These are phyloP conservation scores for Aspergillus fijiensis DNA, from an alignment of 2,329 filamentous ascomycete species.

Conservation along the genomic window DNA sequence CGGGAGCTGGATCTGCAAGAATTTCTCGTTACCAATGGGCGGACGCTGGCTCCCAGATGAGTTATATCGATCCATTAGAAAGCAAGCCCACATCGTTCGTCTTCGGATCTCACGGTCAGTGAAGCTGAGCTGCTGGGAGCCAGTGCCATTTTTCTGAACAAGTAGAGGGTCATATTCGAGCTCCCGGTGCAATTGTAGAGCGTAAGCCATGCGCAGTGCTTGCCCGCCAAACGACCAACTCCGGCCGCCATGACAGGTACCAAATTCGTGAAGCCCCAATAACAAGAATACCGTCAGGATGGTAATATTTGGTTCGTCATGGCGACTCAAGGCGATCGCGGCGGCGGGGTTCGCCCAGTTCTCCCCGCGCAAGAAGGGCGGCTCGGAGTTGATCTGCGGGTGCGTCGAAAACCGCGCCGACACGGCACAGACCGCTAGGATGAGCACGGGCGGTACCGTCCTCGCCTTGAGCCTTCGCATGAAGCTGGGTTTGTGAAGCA, in stretches of 20 bases:
- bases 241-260: conserved; percentile 90
- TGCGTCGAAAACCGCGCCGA: conserved; percentile 94
- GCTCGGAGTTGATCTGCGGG: conserved; percentile 71
- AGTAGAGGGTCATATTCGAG: conserved; percentile 73
- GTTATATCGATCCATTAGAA: conserved; percentile 96
- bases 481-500: conserved; percentile 95
- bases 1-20: conserved; percentile 83
- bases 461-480: conserved; percentile 78
- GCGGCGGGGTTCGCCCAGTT: conserved; percentile 86
- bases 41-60: conserved; percentile 92
- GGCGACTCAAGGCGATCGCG: conserved; percentile 80
- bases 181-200: conserved; percentile 88
- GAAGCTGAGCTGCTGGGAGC: conserved; percentile 72
- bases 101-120: conserved; percentile 90
- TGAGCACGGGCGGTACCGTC: conserved; percentile 81
- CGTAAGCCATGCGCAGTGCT: conserved; percentile 95
- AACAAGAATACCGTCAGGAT: conserved; percentile 88
- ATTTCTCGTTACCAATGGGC: conserved; percentile 85
- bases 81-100: conserved; percentile 97
- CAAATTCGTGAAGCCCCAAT: conserved; percentile 90
- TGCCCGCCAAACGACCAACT: conserved; percentile 96
- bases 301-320: conserved; percentile 94
- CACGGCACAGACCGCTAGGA: conserved; percentile 91
- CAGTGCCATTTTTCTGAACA: conserved; percentile 57
- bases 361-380: conserved; percentile 84